phyloP scores from a whole-genome alignment of 192 early-diverging fungal species.

The Gonapodya prolifera region DNA sequence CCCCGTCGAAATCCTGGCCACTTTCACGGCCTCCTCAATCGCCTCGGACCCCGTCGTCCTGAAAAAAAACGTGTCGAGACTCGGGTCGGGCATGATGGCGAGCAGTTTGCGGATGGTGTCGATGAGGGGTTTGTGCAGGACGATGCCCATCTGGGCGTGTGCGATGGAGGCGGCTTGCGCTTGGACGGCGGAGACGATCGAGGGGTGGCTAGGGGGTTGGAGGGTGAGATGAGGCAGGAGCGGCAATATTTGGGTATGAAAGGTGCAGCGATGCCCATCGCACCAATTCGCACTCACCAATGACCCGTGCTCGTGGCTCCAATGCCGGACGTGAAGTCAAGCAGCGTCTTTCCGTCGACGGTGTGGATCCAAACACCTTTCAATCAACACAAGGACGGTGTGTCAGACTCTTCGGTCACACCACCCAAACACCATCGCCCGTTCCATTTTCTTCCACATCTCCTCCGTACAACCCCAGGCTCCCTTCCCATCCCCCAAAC shows the following conservation, averaged over 20 bases:
- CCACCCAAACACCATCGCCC: too few species aligned
- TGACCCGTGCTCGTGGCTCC: constrained; percentile 27
- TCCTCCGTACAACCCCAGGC: too few species aligned
- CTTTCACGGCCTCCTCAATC: constrained; percentile 24
- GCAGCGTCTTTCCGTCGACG: constrained; percentile 23
- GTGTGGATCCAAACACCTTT: constrained; percentile 18
- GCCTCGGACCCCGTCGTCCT: constrained; percentile 29
- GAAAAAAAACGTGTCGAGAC: constrained; percentile 25
- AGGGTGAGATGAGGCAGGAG: too few species aligned
- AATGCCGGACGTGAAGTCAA: constrained; percentile 27
- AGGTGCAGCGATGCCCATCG: constrained; percentile 24
- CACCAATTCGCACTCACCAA: not conserved
- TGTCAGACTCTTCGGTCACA: too few species aligned
- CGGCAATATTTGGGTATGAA: too few species aligned
- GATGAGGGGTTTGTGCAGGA: constrained; percentile 27
- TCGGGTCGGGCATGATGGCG: constrained; percentile 19
- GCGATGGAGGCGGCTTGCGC: constrained; percentile 20
- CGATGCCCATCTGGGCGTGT: constrained; percentile 24
- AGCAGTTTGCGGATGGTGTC: constrained; percentile 21
- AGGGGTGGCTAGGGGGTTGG: too few species aligned
- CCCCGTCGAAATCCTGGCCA: constrained; percentile 28
- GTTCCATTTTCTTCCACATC: too few species aligned
- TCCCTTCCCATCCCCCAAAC: too few species aligned
- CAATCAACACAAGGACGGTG: too few species aligned
- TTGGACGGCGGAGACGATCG: constrained; percentile 27